Conservation (phyloP, 208 protist genomes). For the Leishmania amazonensis region DNA sequence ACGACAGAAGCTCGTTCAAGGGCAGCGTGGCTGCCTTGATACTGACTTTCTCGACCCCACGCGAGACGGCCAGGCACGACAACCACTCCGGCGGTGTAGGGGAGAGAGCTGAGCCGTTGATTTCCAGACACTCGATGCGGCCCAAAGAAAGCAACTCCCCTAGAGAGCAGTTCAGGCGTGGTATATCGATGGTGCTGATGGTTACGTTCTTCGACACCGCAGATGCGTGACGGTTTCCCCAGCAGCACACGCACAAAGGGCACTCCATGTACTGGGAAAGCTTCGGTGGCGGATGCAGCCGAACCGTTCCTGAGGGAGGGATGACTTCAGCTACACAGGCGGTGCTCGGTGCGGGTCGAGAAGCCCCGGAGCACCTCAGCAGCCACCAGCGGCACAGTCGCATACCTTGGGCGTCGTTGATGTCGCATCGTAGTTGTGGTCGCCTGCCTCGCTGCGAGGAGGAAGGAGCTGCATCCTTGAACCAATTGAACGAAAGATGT, state of each 20-base stretch:
- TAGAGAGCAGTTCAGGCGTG: slow-evolving; percentile 19
- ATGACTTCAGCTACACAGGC: not conserved
- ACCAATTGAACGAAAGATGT: slow-evolving; percentile 21
- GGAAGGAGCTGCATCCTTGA: not conserved
- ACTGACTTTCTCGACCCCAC: slow-evolving; percentile 18
- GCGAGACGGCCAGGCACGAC: slow-evolving; percentile 17
- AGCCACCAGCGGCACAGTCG: slow-evolving; percentile 34
- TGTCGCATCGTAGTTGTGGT: slow-evolving; percentile 14
- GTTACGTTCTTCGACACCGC: slow-evolving; percentile 11
- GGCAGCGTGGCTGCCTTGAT: slow-evolving; percentile 18
- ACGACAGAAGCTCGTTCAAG: slow-evolving; percentile 30
- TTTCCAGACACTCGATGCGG: slow-evolving; percentile 19
- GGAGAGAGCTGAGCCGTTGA: slow-evolving; percentile 16
- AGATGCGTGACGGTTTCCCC: slow-evolving; percentile 13
- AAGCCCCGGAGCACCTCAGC: slow-evolving; percentile 11
- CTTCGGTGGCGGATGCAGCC: slow-evolving; percentile 4
- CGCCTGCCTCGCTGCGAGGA: slow-evolving; percentile 3
- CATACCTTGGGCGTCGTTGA: slow-evolving; percentile 15
- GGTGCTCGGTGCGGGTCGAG: not conserved
- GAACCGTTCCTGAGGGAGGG: not conserved
- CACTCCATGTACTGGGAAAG: slow-evolving; percentile 12
- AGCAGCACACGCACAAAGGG: slow-evolving; percentile 17
- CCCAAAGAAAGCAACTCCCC: slow-evolving; percentile 34
- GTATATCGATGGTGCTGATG: slow-evolving; percentile 4
- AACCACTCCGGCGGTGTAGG: slow-evolving; percentile 12